Conservation (phyloP, 495 filamentous ascomycete genomes). For the Chlorociboria aeruginascens region DNA sequence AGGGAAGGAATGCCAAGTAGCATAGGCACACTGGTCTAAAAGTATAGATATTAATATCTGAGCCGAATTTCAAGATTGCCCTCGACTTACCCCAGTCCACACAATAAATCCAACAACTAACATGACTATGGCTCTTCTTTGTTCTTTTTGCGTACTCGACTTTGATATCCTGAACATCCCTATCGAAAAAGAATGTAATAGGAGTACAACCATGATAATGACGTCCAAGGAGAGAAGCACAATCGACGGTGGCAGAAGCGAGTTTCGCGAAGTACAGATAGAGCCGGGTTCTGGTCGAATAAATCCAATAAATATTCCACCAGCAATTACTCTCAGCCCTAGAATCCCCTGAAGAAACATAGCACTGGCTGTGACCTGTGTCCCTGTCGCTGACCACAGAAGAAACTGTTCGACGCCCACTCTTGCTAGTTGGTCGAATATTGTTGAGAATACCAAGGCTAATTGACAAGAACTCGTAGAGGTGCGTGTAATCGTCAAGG, state of each 20-base stretch:
- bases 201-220: slow-evolving; percentile 29
- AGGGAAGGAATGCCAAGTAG: slow-evolving; percentile 31
- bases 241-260: slow-evolving; percentile 30
- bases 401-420: slow-evolving; percentile 39
- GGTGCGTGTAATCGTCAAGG: slow-evolving; percentile 29
- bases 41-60: slow-evolving; percentile 15
- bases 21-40: slow-evolving; percentile 35
- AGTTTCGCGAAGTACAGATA: slow-evolving; percentile 35
- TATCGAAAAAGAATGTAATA: slow-evolving; percentile 25
- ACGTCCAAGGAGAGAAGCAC: slow-evolving; percentile 31
- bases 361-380: slow-evolving; percentile 18
- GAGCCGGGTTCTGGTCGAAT: slow-evolving; percentile 35
- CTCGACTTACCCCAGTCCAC: slow-evolving; percentile 34
- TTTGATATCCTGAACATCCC: slow-evolving; percentile 14
- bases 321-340: slow-evolving; percentile 32
- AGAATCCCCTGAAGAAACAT: slow-evolving; percentile 27
- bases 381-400: slow-evolving; percentile 27
- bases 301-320: slow-evolving; percentile 36
- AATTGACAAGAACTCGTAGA: slow-evolving; percentile 36
- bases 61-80: neutral
- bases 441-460: slow-evolving; percentile 32
- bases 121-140: slow-evolving; percentile 27
- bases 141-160: slow-evolving; percentile 16
- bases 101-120: slow-evolving; percentile 30
- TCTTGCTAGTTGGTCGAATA: slow-evolving; percentile 40